Conservation (phyloP, 352 stramenopile genomes). For the Globisporangium megalacanthum region DNA sequence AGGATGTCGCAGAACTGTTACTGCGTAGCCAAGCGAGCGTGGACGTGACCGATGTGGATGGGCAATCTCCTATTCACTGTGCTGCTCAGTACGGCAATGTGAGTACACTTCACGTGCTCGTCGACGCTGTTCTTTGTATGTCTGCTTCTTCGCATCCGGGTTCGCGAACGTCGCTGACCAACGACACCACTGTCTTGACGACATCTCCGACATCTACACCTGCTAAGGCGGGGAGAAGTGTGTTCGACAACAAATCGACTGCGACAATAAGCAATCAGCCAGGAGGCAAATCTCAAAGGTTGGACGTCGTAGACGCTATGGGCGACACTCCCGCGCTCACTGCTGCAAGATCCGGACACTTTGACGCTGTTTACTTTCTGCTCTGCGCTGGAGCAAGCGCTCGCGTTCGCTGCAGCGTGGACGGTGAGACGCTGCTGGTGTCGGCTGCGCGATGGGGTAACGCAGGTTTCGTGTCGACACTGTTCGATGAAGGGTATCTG, state of each 20-base stretch:
- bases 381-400: background rate
- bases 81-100: background rate
- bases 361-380: background rate
- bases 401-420: background rate
- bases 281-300: background rate
- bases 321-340: background rate
- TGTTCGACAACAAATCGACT: background rate
- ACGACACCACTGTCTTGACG: too few relatives aligned
- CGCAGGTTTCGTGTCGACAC: background rate
- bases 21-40: too few relatives aligned
- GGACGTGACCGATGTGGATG: too few relatives aligned
- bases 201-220: too few relatives aligned
- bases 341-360: background rate
- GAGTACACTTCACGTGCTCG: too few relatives aligned
- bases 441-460: background rate
- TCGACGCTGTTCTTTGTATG: too few relatives aligned
- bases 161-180: too few relatives aligned
- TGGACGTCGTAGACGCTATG: background rate
- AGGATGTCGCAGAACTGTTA: too few relatives aligned
- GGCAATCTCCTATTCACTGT: too few relatives aligned
- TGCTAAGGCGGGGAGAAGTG: too few relatives aligned
- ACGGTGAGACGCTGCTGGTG: background rate
- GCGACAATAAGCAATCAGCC: background rate
- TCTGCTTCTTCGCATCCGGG: too few relatives aligned
- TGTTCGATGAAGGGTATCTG: background rate